Evolutionary conservation across 1,139 yeast species (phyloP).

Genomic region (Debaryomyces sp.): DNA sequence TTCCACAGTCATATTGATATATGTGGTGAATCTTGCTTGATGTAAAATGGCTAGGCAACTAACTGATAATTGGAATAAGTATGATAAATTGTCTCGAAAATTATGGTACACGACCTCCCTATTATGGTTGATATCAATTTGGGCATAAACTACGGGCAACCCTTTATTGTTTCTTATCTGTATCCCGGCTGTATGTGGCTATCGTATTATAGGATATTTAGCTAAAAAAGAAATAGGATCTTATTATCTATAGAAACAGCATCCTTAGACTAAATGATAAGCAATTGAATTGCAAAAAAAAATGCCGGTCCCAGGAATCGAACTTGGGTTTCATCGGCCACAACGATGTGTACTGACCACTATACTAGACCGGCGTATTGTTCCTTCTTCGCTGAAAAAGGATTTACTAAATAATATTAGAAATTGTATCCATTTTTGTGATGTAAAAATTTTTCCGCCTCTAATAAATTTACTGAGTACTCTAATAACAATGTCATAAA

Average conservation of each 20-base stretch:
- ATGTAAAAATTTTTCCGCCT: background rate
- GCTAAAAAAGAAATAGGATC: too few relatives aligned
- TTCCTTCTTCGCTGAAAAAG: background rate
- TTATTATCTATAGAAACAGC: too few relatives aligned
- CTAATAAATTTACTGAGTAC: background rate
- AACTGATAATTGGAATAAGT: background rate
- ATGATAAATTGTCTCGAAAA: background rate
- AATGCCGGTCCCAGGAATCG: slow-evolving; percentile 59
- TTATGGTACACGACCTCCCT: slow-evolving; percentile 2
- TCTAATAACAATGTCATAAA: background rate
- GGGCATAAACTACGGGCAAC: too few relatives aligned
- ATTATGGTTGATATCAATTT: too few relatives aligned
- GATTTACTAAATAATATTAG: background rate
- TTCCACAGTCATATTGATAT: slow-evolving; percentile 19
- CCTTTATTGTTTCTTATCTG: too few relatives aligned
- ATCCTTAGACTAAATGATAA: too few relatives aligned
- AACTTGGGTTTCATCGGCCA: slow-evolving; percentile 60
- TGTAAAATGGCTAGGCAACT: background rate
- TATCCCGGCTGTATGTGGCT: too few relatives aligned
- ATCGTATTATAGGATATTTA: too few relatives aligned
- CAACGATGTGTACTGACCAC: slow-evolving; percentile 59
- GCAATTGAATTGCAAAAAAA: slow-evolving; percentile 13
- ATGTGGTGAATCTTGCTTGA: background rate
- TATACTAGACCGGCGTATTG: slow-evolving; percentile 44
- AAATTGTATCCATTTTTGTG: background rate